phyloP scores from a whole-genome alignment of 192 early-diverging fungal genomes.

The Backusella liffmaniae region DNA sequence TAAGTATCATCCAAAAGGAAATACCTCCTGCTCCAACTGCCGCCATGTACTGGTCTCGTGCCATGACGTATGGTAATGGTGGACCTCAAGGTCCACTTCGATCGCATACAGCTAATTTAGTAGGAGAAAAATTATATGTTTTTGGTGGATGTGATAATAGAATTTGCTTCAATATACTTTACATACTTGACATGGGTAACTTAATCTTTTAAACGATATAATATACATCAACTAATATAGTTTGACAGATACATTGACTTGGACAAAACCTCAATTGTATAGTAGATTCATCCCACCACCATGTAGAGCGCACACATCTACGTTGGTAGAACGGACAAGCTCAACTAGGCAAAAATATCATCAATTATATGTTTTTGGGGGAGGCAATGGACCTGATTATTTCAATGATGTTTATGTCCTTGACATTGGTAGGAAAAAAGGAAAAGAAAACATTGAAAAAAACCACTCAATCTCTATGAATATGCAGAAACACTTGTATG shows the following conservation, averaged over 20 bases:
- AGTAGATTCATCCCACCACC: slow-evolving; percentile 69
- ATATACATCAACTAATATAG: background rate
- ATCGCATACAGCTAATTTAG: slow-evolving; percentile 76
- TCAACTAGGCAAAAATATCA: slow-evolving; percentile 24
- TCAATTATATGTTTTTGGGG: slow-evolving; percentile 78
- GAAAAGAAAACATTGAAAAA: background rate
- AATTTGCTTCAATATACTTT: slow-evolving; percentile 73
- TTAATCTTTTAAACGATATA: background rate
- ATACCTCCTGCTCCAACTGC: slow-evolving; percentile 67
- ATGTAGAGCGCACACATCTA: slow-evolving; percentile 80
- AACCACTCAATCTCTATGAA: background rate
- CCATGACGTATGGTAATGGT: slow-evolving; percentile 54
- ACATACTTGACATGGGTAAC: slow-evolving; percentile 73
- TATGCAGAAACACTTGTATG: slow-evolving; percentile 59
- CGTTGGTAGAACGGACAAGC: slow-evolving; percentile 55
- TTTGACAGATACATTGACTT: slow-evolving; percentile 75
- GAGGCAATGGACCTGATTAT: slow-evolving; percentile 83
- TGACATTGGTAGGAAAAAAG: slow-evolving; percentile 54
- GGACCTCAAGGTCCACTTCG: slow-evolving; percentile 61
- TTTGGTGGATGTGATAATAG: slow-evolving; percentile 86
- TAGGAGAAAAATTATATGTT: slow-evolving; percentile 74
- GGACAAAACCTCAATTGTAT: slow-evolving; percentile 64
- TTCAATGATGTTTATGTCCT: slow-evolving; percentile 78
- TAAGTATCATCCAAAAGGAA: slow-evolving; percentile 8
- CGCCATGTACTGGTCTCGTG: slow-evolving; percentile 78